Conservation (phyloP, 1,284 basidiomycete genomes). For the Leccinum fallax region DNA sequence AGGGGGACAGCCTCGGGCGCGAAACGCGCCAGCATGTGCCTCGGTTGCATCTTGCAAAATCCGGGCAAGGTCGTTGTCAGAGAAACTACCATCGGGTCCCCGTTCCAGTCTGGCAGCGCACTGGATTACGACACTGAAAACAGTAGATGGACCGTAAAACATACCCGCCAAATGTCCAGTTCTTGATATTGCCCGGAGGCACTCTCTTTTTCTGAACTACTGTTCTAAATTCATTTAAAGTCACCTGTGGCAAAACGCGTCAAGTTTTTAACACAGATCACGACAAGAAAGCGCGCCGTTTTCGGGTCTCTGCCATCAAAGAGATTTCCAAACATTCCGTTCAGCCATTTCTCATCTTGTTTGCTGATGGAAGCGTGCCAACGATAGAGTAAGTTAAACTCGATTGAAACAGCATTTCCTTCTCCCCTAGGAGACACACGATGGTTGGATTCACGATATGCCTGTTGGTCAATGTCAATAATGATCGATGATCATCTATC, state of each 20-base stretch:
- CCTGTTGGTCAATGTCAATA: constrained; percentile 9
- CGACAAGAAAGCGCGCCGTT: constrained; percentile 33
- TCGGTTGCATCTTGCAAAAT: constrained; percentile 71
- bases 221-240: constrained; percentile 44
- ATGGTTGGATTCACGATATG: constrained; percentile 29
- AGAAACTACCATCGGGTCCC: constrained; percentile 56
- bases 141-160: constrained; percentile 17
- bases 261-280: constrained; percentile 7
- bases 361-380: constrained; percentile 74
- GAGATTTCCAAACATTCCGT: constrained; percentile 46
- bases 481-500: background rate
- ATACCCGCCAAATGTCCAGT: constrained; percentile 59
- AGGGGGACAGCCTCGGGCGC: constrained; percentile 74
- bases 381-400: constrained; percentile 74
- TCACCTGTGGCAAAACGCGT: constrained; percentile 38
- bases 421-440: constrained; percentile 54
- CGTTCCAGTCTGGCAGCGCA: constrained; percentile 49
- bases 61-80: constrained; percentile 68
- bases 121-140: constrained; percentile 3
- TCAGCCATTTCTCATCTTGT: constrained; percentile 64
- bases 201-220: constrained; percentile 40
- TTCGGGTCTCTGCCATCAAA: constrained; percentile 46
- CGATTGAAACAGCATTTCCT: constrained; percentile 73
- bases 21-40: constrained; percentile 68
- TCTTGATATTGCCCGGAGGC: constrained; percentile 39